These are phyloP conservation scores for Aegilops bicornis DNA, from an alignment of 176 grass and related monocot genomes.

Conservation along the genomic window DNA sequence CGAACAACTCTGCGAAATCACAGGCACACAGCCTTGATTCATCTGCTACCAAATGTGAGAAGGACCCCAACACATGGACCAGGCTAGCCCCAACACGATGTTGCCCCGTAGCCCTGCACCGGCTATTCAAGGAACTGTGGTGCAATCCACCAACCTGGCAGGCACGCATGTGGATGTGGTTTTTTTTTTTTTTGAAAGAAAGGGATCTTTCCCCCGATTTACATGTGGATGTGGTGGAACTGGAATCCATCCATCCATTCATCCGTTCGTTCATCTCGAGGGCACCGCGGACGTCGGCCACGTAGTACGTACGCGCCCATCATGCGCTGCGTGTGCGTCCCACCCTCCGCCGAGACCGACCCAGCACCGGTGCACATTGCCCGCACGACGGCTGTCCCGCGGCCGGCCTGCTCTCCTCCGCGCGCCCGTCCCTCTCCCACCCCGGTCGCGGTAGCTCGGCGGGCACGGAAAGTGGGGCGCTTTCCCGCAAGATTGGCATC, in stretches of 20 bases:
- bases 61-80: slow-evolving; percentile 26
- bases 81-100: background rate
- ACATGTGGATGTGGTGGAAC: background rate
- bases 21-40: too few species aligned
- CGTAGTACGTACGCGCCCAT: too few species aligned
- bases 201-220: too few species aligned
- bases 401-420: background rate
- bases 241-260: background rate
- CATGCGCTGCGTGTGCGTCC: too few species aligned
- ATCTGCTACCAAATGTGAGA: background rate
- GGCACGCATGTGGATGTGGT: background rate
- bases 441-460: background rate
- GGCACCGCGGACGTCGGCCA: too few species aligned
- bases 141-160: slow-evolving; percentile 40
- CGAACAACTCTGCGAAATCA: background rate
- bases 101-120: slow-evolving; percentile 10
- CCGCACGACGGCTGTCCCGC: background rate
- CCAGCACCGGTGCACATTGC: background rate
- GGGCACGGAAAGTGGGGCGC: slow-evolving; percentile 22
- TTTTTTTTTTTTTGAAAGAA: too few species aligned
- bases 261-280: too few species aligned
- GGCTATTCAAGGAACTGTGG: slow-evolving; percentile 18
- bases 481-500: slow-evolving; percentile 46
- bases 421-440: background rate
- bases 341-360: background rate